phyloP scores from a whole-genome alignment of 1,284 basidiomycete species.

The Exobasidium cylindrosporum region DNA sequence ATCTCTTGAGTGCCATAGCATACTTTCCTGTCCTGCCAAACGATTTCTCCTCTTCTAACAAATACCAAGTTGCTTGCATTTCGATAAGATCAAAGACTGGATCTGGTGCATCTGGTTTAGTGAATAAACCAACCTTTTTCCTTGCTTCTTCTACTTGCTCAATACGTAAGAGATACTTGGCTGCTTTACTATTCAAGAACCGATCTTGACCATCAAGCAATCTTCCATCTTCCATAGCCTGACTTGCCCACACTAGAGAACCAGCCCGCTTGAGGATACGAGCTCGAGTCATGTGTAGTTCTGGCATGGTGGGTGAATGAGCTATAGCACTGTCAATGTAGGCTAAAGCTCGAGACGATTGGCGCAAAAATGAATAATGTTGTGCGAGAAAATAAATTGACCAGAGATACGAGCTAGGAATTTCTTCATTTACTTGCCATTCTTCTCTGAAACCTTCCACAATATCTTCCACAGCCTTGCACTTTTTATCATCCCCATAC shows the following conservation, averaged over 20 bases:
- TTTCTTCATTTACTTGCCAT: slow-evolving; percentile 55
- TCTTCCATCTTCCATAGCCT: slow-evolving; percentile 76
- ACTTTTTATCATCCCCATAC: slow-evolving; percentile 69
- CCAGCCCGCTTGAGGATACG: slow-evolving; percentile 84
- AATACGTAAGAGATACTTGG: slow-evolving; percentile 83
- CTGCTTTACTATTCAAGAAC: slow-evolving; percentile 90
- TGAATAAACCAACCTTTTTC: slow-evolving; percentile 43
- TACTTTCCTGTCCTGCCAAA: slow-evolving; percentile 67
- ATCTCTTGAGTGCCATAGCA: slow-evolving; percentile 84
- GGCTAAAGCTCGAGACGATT: slow-evolving; percentile 63
- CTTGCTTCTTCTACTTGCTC: slow-evolving; percentile 62
- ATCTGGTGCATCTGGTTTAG: slow-evolving; percentile 60
- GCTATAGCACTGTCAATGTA: slow-evolving; percentile 67
- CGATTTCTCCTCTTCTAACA: slow-evolving; percentile 77
- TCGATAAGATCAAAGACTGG: slow-evolving; percentile 83
- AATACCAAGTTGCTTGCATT: slow-evolving; percentile 90
- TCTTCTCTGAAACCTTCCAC: slow-evolving; percentile 54
- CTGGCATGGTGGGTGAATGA: slow-evolving; percentile 92
- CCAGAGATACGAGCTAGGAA: slow-evolving; percentile 89
- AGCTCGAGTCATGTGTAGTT: slow-evolving; percentile 79
- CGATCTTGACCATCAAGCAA: slow-evolving; percentile 89
- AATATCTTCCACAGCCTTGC: slow-evolving; percentile 69
- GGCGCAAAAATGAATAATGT: slow-evolving; percentile 68
- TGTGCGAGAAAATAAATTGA: slow-evolving; percentile 91
- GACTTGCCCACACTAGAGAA: slow-evolving; percentile 72